Conservation (phyloP, 768 basidiomycete genomes). For the Lyophyllum atratum region DNA sequence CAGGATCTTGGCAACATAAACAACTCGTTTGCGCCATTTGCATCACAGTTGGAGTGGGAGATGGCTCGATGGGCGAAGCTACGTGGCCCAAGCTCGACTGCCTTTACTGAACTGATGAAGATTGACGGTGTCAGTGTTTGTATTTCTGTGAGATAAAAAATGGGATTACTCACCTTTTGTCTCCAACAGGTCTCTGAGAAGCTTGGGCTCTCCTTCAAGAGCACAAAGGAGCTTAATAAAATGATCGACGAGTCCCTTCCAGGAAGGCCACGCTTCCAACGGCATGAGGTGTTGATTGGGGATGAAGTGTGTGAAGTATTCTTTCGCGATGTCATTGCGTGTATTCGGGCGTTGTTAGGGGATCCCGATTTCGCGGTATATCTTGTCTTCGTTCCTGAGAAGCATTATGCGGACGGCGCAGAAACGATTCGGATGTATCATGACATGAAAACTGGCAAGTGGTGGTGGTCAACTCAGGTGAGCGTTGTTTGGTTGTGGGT, state of each 20-base stretch:
- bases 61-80: slow-evolving; percentile 43
- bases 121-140: slow-evolving; percentile 38
- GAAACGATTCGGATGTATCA: slow-evolving; percentile 29
- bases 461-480: slow-evolving; percentile 57
- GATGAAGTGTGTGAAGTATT: slow-evolving; percentile 33
- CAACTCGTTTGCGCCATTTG: slow-evolving; percentile 33
- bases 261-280: slow-evolving; percentile 23
- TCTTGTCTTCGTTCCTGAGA: slow-evolving; percentile 35
- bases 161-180: slow-evolving; percentile 1
- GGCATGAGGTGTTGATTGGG: slow-evolving; percentile 25
- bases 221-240: slow-evolving; percentile 25
- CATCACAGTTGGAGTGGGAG: slow-evolving; percentile 37
- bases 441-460: slow-evolving; percentile 49
- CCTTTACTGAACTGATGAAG: slow-evolving; percentile 35
- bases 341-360: slow-evolving; percentile 24
- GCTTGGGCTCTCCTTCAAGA: slow-evolving; percentile 26
- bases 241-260: slow-evolving; percentile 29
- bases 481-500: slow-evolving; percentile 8
- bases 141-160: background rate
- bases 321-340: slow-evolving; percentile 35
- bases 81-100: slow-evolving; percentile 34
- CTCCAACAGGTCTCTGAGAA: slow-evolving; percentile 20
- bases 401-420: slow-evolving; percentile 34
- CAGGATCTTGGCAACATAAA: background rate
- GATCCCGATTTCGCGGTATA: slow-evolving; percentile 32